These are phyloP conservation scores for Calonectria montana DNA, from an alignment of 2,329 filamentous ascomycete species.

Conservation along the genomic window DNA sequence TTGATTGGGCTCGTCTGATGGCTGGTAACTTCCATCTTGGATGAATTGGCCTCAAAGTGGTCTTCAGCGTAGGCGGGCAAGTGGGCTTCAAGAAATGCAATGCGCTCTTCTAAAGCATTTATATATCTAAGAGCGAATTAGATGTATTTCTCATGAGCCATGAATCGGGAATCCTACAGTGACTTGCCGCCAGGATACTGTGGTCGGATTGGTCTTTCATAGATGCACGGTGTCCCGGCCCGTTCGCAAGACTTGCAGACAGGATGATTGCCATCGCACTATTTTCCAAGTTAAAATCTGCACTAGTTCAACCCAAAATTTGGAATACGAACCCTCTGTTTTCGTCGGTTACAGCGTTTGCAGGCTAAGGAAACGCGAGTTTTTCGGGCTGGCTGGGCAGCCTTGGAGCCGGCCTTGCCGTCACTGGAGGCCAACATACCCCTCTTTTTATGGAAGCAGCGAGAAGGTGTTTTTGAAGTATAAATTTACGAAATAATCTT, in stretches of 20 bases:
- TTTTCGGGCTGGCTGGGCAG: background rate
- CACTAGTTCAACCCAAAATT: background rate
- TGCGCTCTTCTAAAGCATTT: conserved; percentile 39
- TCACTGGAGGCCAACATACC: background rate
- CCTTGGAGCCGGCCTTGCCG: background rate
- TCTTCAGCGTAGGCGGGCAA: conserved; percentile 42
- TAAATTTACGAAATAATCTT: background rate
- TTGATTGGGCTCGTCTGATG: conserved; percentile 21
- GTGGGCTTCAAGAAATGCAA: conserved; percentile 43
- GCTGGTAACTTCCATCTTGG: background rate
- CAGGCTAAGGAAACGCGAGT: background rate
- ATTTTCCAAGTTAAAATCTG: background rate
- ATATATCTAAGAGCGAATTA: background rate
- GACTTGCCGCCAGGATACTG: conserved; percentile 44
- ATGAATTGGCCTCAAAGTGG: conserved; percentile 31
- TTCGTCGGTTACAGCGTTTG: background rate
- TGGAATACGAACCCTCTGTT: background rate
- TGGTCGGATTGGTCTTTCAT: conserved; percentile 39
- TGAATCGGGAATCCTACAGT: background rate
- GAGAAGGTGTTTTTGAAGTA: too few relatives aligned
- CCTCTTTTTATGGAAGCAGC: background rate
- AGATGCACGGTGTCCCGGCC: conserved; percentile 34
- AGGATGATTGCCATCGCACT: conserved; percentile 37
- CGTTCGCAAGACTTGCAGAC: conserved; percentile 40
- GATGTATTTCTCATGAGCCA: background rate